A percentile compares a stretch with the other conserved stretches of the same genome.
Conservation (phyloP, 345 rosid species). For the Stellera chamaejasme region DNA sequence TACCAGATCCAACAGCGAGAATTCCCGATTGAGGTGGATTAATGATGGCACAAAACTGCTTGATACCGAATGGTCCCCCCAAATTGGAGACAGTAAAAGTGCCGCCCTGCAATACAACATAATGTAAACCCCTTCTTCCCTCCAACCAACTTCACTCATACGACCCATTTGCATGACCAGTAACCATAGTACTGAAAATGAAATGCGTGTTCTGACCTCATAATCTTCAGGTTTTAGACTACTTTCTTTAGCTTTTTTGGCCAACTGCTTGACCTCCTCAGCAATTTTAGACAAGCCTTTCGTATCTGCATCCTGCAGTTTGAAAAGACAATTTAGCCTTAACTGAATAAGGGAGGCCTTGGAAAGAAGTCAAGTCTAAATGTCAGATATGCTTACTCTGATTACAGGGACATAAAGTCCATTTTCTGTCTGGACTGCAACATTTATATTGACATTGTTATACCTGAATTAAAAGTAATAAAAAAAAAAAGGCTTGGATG, state of each 20-base stretch:
- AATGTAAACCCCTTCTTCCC: too few relatives aligned
- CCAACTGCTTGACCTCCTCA: slow-evolving; percentile 75
- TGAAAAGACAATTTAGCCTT: background rate
- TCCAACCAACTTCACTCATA: too few relatives aligned
- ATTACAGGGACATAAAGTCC: slow-evolving; percentile 95
- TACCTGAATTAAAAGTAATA: slow-evolving; percentile 37
- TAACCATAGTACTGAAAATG: too few relatives aligned
- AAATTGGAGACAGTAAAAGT: slow-evolving; percentile 91
- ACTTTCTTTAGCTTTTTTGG: slow-evolving; percentile 87
- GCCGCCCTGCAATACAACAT: slow-evolving; percentile 74
- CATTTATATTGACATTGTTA: slow-evolving; percentile 78
- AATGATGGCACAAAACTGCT: slow-evolving; percentile 87
- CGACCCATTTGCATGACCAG: background rate
- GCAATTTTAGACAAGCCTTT: slow-evolving; percentile 81
- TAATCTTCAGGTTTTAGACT: slow-evolving; percentile 92
- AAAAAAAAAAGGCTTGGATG: slow-evolving; percentile 6
- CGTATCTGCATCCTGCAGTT: slow-evolving; percentile 81
- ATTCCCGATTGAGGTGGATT: slow-evolving; percentile 97
- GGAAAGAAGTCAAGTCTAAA: background rate
- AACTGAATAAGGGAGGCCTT: background rate
- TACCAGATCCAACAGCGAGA: slow-evolving; percentile 92
- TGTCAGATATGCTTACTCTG: slow-evolving; percentile 41
- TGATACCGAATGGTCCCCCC: slow-evolving; percentile 98
- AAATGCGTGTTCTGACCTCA: slow-evolving; percentile 38
- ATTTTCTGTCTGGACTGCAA: slow-evolving; percentile 94